Evolutionary conservation across 2,329 filamentous ascomycete species (phyloP).

Genomic region (Penicillium janthinellum): DNA sequence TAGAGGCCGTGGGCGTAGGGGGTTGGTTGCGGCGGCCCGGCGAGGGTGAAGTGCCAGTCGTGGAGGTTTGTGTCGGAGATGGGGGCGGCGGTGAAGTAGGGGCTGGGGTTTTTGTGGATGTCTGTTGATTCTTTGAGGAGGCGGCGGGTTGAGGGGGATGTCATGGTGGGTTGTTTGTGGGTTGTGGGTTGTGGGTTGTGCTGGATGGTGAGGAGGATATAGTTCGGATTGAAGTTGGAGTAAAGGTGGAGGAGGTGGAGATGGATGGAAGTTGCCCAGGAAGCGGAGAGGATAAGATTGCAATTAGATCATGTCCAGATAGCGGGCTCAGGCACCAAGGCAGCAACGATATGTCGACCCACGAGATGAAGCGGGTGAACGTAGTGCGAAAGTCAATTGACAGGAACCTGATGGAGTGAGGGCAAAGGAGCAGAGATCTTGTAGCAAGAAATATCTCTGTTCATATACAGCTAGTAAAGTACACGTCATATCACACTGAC

Average conservation of each 20-base stretch:
- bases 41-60: conserved; percentile 99
- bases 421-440: no score
- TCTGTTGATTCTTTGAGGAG: conserved; percentile 83
- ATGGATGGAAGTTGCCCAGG: neutral
- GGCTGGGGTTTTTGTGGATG: conserved; percentile 74
- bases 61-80: conserved; percentile 79
- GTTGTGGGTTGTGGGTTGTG: neutral
- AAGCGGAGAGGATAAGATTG: conserved; percentile 3
- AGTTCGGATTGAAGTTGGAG: conserved; percentile 1
- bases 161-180: conserved; percentile 18
- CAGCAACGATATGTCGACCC: neutral
- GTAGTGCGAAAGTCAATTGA: neutral
- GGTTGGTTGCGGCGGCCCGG: conserved; percentile 76
- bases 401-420: neutral
- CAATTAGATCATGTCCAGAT: conserved; percentile 7
- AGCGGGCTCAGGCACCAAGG: conserved; percentile 1
- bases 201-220: neutral
- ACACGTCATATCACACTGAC: neutral
- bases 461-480: neutral
- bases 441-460: neutral
- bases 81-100: conserved; percentile 82
- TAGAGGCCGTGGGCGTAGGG: conserved; percentile 82
- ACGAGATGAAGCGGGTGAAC: neutral
- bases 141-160: conserved; percentile 40
- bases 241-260: neutral